Base-by-base conservation (phyloP, 352 stramenopile species). In the Globisporangium lucens region DNA sequence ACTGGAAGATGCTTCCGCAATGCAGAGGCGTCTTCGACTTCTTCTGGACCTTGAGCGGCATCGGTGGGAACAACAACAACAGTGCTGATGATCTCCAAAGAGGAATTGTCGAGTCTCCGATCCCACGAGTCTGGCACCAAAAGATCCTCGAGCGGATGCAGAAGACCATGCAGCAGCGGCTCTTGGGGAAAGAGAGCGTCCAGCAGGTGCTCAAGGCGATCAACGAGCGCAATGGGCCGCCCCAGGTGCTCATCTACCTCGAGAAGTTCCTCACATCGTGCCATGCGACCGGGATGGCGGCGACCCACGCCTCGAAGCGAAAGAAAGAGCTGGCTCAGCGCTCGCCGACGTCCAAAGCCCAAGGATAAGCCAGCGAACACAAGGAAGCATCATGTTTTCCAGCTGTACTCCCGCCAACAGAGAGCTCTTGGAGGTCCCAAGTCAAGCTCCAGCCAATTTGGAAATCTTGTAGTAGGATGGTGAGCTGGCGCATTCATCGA, bases 111-210 rank as follows among this genome's bases (percentile, higher is more conserved):
- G 61, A 61, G 2, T 12, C 13, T 5, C 49, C 57, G 4, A 58
- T 67, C 1, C 20, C 52, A 41, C 67, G 72, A 8, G 72, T 80
- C 13, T 90, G 82, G 80, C 80, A 89, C 53, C 72, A 79, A 43
- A 83, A 76, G 41, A 70, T 83, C 20, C 56, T 89, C 36, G 71
- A 59, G 27, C 72, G 73, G 22, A 69, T 86, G 10, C 80, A 90
- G 60, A 69, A 73, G 10, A 58, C 68, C 20, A 68, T 90, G 61
- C 76, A 86, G 61, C 76, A 83, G 61, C 80, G 80, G 4, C 61
- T 90, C 4, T 51, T 89, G 43, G 72, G 73, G 56, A 90, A 87
- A 51, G 78, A 89, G 24, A 89, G 78, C 63, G 60, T 90, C 5
- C 80, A 88, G 62, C 72, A 71, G 15, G 59, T 89, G 51, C 74